Conservation (phyloP, 805 yeast genomes). For the Hanseniaspora nectarophila region DNA sequence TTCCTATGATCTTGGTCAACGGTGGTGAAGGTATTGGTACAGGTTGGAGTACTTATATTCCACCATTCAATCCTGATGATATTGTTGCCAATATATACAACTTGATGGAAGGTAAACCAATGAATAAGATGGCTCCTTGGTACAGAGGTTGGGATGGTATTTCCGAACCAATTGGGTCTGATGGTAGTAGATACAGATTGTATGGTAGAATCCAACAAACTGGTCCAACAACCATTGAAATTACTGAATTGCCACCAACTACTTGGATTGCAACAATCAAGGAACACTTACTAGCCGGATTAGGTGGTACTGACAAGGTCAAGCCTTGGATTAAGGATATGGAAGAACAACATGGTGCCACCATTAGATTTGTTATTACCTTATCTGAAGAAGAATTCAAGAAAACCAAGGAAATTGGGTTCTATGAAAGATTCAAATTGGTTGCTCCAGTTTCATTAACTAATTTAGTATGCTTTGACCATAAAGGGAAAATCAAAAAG, state of each 20-base stretch:
- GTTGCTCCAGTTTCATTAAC: constrained; percentile 53
- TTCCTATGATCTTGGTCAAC: constrained; percentile 89
- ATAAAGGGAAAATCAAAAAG: constrained; percentile 73
- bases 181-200: constrained; percentile 58
- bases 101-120: constrained; percentile 59
- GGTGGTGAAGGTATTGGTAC: constrained; percentile 98
- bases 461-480: constrained; percentile 94
- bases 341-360: constrained; percentile 84
- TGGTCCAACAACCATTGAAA: constrained; percentile 70
- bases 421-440: constrained; percentile 74
- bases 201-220: constrained; percentile 71
- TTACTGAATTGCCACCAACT: constrained; percentile 83
- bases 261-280: constrained; percentile 89
- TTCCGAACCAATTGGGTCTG: constrained; percentile 47
- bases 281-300: constrained; percentile 64
- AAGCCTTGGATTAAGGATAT: constrained; percentile 85
- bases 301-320: constrained; percentile 61
- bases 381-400: constrained; percentile 72
- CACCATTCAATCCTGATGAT: constrained; percentile 79
- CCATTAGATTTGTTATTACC: constrained; percentile 66
- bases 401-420: constrained; percentile 60
- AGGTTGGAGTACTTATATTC: constrained; percentile 94
- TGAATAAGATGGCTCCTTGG: constrained; percentile 79
- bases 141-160: constrained; percentile 89
- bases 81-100: constrained; percentile 61